Percentiles rank a stretch among this genome's conserved stretches.
Evolutionary conservation across 225 moss, liverwort and hornwort genomes (phyloP).

Genomic region (Asterella californica): DNA sequence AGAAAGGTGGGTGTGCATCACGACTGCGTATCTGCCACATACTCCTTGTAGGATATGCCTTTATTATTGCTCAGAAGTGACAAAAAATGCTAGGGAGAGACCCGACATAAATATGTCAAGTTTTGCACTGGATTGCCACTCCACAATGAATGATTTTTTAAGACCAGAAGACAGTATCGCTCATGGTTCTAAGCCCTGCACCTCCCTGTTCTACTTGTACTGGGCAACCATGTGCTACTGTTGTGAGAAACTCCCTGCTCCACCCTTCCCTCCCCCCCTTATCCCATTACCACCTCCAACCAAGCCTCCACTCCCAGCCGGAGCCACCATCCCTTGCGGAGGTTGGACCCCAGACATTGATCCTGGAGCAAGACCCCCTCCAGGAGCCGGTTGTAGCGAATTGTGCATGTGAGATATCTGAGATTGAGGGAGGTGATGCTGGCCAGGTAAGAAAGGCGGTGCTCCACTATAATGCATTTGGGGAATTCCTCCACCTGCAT

Average conservation of each 20-base stretch:
- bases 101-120: constrained; percentile 20
- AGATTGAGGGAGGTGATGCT: constrained; percentile 59
- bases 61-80: constrained; percentile 55
- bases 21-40: constrained; percentile 21
- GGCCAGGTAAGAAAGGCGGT: constrained; percentile 49
- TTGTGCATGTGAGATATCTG: constrained; percentile 56
- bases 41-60: constrained; percentile 46
- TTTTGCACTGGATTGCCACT: constrained; percentile 39
- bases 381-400: constrained; percentile 41
- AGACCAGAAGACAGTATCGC: constrained; percentile 32
- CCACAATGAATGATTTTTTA: constrained; percentile 56
- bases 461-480: constrained; percentile 53
- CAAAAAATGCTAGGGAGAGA: constrained; percentile 29
- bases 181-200: constrained; percentile 25
- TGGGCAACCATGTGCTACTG: constrained; percentile 30
- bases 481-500: constrained; percentile 54
- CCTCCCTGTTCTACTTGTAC: constrained; percentile 24
- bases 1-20: not conserved
- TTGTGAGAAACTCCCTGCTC: constrained; percentile 50
- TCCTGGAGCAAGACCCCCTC: constrained; percentile 45
- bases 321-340: constrained; percentile 43
- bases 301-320: constrained; percentile 40
- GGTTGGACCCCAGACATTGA: constrained; percentile 46
- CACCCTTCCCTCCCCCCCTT: constrained; percentile 44
- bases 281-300: constrained; percentile 28